Evolutionary conservation across 2,329 filamentous ascomycete genomes (phyloP).

Genomic region (Clonostachys rosea): DNA sequence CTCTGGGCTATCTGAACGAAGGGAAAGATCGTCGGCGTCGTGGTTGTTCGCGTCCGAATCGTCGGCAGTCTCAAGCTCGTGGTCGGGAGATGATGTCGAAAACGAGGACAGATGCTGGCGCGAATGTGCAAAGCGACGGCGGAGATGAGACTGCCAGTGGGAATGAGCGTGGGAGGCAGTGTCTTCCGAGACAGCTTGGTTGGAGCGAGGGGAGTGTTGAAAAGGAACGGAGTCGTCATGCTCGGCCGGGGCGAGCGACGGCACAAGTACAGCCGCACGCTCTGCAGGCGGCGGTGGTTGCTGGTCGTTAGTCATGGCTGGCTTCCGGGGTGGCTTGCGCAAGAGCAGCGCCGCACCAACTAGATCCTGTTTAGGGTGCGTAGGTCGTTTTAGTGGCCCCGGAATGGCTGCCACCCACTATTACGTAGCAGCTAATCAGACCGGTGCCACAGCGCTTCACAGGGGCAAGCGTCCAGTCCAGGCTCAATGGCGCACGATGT

Average conservation of each 20-base stretch:
- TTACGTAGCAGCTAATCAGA: no score
- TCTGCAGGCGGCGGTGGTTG: no score
- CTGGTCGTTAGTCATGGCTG: no score
- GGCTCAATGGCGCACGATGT: no score
- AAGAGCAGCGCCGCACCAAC: no score
- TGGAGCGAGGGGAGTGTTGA: background rate
- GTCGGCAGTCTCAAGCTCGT: background rate
- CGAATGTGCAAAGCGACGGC: conserved; percentile 6
- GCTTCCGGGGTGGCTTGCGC: no score
- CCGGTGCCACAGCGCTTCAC: no score
- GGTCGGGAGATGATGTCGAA: background rate
- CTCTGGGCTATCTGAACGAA: background rate
- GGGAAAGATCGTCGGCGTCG: background rate
- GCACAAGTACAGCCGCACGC: background rate
- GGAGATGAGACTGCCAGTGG: conserved; percentile 14
- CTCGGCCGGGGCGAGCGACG: background rate
- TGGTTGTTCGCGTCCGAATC: background rate
- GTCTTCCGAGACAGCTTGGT: background rate
- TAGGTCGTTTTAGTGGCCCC: no score
- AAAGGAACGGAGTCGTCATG: background rate
- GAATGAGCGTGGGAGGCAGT: conserved; percentile 7
- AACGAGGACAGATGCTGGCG: background rate
- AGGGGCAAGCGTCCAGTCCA: no score
- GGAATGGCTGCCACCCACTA: no score
- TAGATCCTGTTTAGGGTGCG: no score